phyloP scores from a whole-genome alignment of 2,329 filamentous ascomycete genomes.

The Fusarium graminum region DNA sequence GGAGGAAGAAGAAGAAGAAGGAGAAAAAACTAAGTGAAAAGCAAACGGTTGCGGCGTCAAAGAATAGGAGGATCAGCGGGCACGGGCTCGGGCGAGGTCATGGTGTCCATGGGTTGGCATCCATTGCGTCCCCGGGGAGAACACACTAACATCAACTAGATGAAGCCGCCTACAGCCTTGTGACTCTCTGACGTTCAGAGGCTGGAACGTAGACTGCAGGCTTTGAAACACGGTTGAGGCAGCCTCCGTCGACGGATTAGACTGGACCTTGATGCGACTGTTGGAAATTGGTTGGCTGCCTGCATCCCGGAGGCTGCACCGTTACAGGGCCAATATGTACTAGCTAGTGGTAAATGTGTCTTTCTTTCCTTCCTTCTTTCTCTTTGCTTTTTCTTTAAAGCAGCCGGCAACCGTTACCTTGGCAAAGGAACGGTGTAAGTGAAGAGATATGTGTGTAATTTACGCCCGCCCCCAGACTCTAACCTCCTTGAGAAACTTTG shows the following conservation, averaged over 20 bases:
- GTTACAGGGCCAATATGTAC: conserved; percentile 12
- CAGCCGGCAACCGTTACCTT: conserved; percentile 25
- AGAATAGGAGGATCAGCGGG: conserved; percentile 42
- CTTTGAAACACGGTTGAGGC: conserved; percentile 40
- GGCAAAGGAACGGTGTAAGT: conserved; percentile 17
- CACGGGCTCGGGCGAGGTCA: conserved; percentile 4
- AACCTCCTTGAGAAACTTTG: neutral
- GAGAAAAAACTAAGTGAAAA: neutral
- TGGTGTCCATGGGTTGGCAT: conserved; percentile 17
- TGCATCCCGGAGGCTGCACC: conserved; percentile 39
- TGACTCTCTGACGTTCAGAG: conserved; percentile 27
- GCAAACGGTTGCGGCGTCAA: conserved; percentile 39
- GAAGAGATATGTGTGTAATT: conserved; percentile 3
- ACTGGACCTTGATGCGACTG: conserved; percentile 26
- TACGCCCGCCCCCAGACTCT: neutral
- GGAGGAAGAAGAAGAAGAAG: no score
- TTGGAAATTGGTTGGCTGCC: conserved; percentile 42
- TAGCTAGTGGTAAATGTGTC: no score
- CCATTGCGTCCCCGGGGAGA: no score
- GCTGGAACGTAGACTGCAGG: conserved; percentile 29
- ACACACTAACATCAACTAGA: no score
- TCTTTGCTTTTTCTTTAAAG: conserved; percentile 38
- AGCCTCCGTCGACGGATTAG: conserved; percentile 15
- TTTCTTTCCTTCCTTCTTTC: neutral
- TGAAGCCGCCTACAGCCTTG: conserved; percentile 28